phyloP scores from a whole-genome alignment of 805 yeast genomes.

The Nakazawaea pomicola region DNA sequence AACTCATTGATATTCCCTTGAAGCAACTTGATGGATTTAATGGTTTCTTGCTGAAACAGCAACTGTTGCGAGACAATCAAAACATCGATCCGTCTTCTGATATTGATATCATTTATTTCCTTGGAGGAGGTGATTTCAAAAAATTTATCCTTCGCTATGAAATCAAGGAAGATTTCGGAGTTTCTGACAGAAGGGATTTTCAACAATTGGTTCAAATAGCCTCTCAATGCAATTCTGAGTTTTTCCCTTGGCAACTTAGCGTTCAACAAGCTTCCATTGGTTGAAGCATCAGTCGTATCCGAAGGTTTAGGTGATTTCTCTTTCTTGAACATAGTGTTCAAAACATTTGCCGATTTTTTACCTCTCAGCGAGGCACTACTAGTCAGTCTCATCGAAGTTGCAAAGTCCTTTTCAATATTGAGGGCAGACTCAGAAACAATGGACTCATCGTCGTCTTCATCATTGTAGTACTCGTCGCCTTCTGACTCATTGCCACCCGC shows the following conservation, averaged over 20 bases:
- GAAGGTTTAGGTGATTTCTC: not conserved
- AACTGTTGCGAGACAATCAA: slow-evolving; percentile 55
- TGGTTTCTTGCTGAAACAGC: slow-evolving; percentile 59
- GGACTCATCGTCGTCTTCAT: slow-evolving; percentile 11
- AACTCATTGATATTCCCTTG: slow-evolving; percentile 39
- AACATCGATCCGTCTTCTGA: slow-evolving; percentile 57
- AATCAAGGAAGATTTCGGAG: slow-evolving; percentile 46
- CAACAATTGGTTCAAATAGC: slow-evolving; percentile 55
- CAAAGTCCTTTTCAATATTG: slow-evolving; percentile 11
- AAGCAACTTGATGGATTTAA: slow-evolving; percentile 23
- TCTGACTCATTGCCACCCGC: slow-evolving; percentile 12
- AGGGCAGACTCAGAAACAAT: not conserved
- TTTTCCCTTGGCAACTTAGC: slow-evolving; percentile 60
- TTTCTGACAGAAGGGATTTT: slow-evolving; percentile 51
- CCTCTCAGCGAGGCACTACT: not conserved
- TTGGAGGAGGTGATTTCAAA: slow-evolving; percentile 26
- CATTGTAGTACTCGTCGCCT: slow-evolving; percentile 12
- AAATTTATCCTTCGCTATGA: slow-evolving; percentile 41
- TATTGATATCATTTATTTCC: slow-evolving; percentile 52
- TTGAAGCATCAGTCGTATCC: not conserved
- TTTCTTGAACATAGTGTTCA: slow-evolving; percentile 1
- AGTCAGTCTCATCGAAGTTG: slow-evolving; percentile 2
- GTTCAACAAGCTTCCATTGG: slow-evolving; percentile 2
- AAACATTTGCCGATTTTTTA: slow-evolving; percentile 1
- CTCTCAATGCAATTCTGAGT: slow-evolving; percentile 70